Evolutionary conservation across 352 stramenopile genomes (phyloP).

Genomic region (Phytophthora pisi): DNA sequence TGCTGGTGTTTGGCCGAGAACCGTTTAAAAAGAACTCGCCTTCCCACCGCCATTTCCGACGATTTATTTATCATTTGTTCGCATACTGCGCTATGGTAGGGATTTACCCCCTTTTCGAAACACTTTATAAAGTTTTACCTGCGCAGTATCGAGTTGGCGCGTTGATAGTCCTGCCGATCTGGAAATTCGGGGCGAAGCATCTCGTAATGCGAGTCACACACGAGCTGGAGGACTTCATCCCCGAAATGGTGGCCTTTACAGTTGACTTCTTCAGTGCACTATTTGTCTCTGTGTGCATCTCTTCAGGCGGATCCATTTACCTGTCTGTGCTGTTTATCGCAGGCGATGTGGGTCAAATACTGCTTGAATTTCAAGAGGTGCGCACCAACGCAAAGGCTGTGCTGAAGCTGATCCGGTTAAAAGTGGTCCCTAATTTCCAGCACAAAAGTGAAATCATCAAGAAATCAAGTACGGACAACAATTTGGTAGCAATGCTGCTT

Average conservation of each 20-base stretch:
- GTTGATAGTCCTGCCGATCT: not conserved
- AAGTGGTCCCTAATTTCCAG: not conserved
- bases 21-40: not conserved
- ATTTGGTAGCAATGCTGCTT: not conserved
- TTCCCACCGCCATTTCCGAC: not conserved
- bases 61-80: not conserved
- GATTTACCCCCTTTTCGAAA: not conserved
- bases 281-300: conserved; percentile 25
- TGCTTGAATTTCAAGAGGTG: conserved; percentile 15
- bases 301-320: conserved; percentile 3
- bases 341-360: conserved; percentile 3
- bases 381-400: conserved; percentile 7
- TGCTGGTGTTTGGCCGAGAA: not conserved
- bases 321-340: conserved; percentile 14
- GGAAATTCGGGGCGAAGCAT: not conserved
- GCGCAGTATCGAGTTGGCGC: not conserved
- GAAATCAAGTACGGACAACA: not conserved
- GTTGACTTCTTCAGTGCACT: conserved; percentile 29
- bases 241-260: conserved; percentile 21
- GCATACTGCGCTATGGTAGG: not conserved
- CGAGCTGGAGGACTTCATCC: not conserved
- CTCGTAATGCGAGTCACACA: not conserved
- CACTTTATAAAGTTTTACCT: not conserved
- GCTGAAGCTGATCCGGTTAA: not conserved
- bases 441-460: not conserved